Percentiles rank a stretch among this genome's conserved stretches.
Conservation (phyloP, 805 yeast species). For the Ogataea polymorpha region DNA sequence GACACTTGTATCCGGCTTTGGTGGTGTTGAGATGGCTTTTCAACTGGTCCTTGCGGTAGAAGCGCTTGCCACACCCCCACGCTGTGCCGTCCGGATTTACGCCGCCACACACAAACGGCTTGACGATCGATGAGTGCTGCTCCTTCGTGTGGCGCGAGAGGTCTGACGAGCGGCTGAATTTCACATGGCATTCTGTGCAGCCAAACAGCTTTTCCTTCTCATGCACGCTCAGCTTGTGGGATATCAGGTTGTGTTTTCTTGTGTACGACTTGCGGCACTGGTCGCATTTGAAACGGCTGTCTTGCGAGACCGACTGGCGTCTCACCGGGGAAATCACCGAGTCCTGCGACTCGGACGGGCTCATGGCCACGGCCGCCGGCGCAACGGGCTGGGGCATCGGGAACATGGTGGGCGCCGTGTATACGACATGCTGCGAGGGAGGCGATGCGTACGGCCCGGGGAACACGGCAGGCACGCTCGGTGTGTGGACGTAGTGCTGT, state of each 20-base stretch:
- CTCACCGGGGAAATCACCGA: slow-evolving; percentile 1
- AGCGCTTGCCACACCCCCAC: slow-evolving; percentile 27
- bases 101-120: slow-evolving; percentile 25
- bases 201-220: slow-evolving; percentile 24
- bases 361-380: background rate
- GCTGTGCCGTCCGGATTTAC: slow-evolving; percentile 19
- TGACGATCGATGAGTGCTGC: slow-evolving; percentile 20
- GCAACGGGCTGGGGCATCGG: background rate
- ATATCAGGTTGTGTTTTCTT: slow-evolving; percentile 27
- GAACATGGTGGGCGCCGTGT: background rate
- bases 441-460: slow-evolving; percentile 1
- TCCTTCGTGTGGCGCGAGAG: slow-evolving; percentile 25
- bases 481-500: slow-evolving; percentile 2
- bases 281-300: slow-evolving; percentile 24
- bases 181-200: slow-evolving; percentile 21
- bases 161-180: slow-evolving; percentile 22
- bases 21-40: slow-evolving; percentile 24
- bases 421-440: background rate
- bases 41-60: slow-evolving; percentile 25
- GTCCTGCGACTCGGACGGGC: background rate
- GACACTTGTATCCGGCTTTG: slow-evolving; percentile 22
- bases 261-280: slow-evolving; percentile 27
- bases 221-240: slow-evolving; percentile 28
- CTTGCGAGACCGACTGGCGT: background rate
- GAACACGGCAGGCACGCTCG: background rate